A percentile compares a stretch with the other conserved stretches of the same genome.
Evolutionary conservation across 768 basidiomycete genomes (phyloP).

Genomic region (button mushroom (Agaricus bisporus)): DNA sequence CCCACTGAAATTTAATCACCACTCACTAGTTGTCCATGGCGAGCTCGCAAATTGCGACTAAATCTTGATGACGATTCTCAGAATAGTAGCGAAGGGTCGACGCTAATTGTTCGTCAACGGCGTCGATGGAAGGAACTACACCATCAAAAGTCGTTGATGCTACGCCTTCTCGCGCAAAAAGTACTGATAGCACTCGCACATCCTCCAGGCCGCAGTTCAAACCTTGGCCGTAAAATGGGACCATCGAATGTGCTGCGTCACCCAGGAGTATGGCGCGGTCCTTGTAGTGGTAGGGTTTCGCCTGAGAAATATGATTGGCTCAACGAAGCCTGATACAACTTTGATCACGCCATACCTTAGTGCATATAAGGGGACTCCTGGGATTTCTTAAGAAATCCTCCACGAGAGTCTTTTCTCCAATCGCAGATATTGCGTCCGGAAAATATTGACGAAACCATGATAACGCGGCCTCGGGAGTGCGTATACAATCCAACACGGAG

Average conservation of each 20-base stretch:
- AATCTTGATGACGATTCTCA: conserved; percentile 76
- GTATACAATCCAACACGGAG: conserved; percentile 63
- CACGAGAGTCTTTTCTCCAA: conserved; percentile 75
- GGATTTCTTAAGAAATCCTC: conserved; percentile 81
- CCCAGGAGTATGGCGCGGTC: conserved; percentile 86
- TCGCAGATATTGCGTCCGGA: conserved; percentile 79
- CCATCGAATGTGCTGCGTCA: conserved; percentile 97
- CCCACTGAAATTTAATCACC: conserved; percentile 10
- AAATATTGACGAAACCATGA: conserved; percentile 82
- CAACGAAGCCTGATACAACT: conserved; percentile 17
- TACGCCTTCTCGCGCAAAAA: conserved; percentile 70
- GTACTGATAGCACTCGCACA: conserved; percentile 77
- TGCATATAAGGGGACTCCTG: conserved; percentile 83
- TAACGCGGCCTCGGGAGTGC: conserved; percentile 47
- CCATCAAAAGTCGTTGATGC: conserved; percentile 33
- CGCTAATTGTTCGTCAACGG: conserved; percentile 51
- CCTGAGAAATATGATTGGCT: conserved; percentile 37
- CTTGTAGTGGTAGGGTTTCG: conserved; percentile 84
- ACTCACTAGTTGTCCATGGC: conserved; percentile 97
- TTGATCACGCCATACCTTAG: conserved; percentile 58
- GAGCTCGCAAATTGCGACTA: conserved; percentile 84
- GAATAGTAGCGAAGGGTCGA: conserved; percentile 76
- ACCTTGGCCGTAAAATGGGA: conserved; percentile 97
- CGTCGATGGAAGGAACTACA: conserved; percentile 23
- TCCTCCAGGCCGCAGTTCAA: conserved; percentile 98